Base-by-base conservation (phyloP, 1,139 yeast genomes). In the Debaryomycetaceae sp. region DNA sequence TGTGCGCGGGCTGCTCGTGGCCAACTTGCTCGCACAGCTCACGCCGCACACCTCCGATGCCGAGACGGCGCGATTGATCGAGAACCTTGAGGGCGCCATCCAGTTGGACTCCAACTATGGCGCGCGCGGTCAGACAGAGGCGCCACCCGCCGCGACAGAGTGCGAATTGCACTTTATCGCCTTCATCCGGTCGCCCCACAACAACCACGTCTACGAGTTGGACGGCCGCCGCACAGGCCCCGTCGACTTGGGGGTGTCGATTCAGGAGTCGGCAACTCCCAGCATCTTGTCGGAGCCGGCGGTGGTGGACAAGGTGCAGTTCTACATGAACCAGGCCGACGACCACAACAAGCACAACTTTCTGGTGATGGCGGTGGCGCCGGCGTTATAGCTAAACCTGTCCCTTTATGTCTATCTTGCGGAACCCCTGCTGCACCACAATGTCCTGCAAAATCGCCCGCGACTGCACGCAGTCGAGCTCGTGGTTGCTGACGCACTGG, bases 151-250 rank as follows among this genome's bases (percentile, higher is more conserved):
- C 3, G 73, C 65, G 1, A 83, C 67, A 5, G 64, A 67, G n/a
- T 69, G 79, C 2, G 76, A 78, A 34, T 64, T 83, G 36, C 98
- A 91, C 55, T 91, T 85, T 49, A 78, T 91, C 20, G 70, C 91
- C 6, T 81, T 83, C 47, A 69, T 86, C 5, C 77, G 71, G 45
- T 73, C 75, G 8, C 36, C 38, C 16, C 57, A 57, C 15, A 70
- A 73, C 41, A 70, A 73, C n/a, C 75, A 72, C 38, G 52, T 89
- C 18, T 83, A 76, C 44, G 97, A 91, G 53, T 66, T 91, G 30
- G 98, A 91, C 51, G 98, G 98, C 0, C 68, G 97, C 42, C 69
- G 95, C 42, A 61, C 59, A 26, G 95, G 96, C 0, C 89, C 95
- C 1, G 63, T 80, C 28, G 78, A 73, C 38, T 60, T 83, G 35